phyloP scores from a whole-genome alignment of 2,329 filamentous ascomycete species.

The Aspergillus fijiensis region DNA sequence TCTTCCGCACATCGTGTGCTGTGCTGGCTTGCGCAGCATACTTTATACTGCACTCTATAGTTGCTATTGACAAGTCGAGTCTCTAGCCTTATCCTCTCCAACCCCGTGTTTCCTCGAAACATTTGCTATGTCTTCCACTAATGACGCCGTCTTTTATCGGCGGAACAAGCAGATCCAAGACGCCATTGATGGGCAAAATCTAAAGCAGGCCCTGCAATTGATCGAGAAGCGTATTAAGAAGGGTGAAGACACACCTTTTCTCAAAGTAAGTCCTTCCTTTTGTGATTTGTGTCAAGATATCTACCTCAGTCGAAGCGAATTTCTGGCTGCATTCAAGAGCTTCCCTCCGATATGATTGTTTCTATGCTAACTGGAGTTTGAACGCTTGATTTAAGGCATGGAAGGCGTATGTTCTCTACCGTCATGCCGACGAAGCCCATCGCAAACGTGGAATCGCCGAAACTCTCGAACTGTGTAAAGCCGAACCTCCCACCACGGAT shows the following conservation, averaged over 20 bases:
- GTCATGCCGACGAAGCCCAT: slow-evolving; percentile 43
- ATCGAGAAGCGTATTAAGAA: slow-evolving; percentile 58
- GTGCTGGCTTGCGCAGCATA: slow-evolving; percentile 28
- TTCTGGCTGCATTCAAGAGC: not conserved
- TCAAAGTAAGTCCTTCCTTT: slow-evolving; percentile 34
- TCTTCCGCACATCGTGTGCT: slow-evolving; percentile 25
- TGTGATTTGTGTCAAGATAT: not conserved
- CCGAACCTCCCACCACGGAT: slow-evolving; percentile 45
- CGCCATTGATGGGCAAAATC: slow-evolving; percentile 48
- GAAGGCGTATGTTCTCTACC: slow-evolving; percentile 44
- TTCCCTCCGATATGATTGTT: not conserved
- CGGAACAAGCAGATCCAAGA: slow-evolving; percentile 52
- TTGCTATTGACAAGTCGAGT: not conserved
- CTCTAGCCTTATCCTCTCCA: not conserved
- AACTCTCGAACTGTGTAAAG: slow-evolving; percentile 44
- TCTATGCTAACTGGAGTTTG: slow-evolving; percentile 10
- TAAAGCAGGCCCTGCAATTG: slow-evolving; percentile 51
- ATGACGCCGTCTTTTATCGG: slow-evolving; percentile 43
- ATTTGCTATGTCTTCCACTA: slow-evolving; percentile 26
- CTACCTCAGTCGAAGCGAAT: not conserved
- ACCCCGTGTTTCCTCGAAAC: not conserved
- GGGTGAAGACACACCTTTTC: slow-evolving; percentile 46
- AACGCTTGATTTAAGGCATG: slow-evolving; percentile 34
- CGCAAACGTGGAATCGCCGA: slow-evolving; percentile 45
- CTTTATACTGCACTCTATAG: not conserved